phyloP scores from a whole-genome alignment of 352 stramenopile genomes.

The Globisporangium barbulae region DNA sequence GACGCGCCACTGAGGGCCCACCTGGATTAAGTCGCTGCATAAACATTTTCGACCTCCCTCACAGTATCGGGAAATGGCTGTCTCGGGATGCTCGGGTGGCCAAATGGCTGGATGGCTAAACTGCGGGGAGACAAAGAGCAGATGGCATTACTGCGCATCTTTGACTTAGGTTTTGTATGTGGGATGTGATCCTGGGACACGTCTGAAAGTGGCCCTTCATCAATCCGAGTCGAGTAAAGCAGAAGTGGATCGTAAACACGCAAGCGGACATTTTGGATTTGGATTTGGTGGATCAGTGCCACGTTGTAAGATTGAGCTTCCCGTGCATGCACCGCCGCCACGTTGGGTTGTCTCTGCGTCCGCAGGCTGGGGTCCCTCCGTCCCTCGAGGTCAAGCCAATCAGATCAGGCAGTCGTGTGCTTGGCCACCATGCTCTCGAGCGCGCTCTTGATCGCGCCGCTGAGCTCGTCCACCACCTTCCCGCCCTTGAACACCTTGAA shows the following conservation, averaged over 20 bases:
- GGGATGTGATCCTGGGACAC: neutral
- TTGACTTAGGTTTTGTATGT: constrained; percentile 2
- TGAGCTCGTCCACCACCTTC: constrained; percentile 86
- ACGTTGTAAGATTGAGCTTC: neutral
- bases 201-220: constrained; percentile 2
- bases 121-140: constrained; percentile 1
- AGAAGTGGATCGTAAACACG: neutral
- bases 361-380: neutral
- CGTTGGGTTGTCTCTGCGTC: neutral
- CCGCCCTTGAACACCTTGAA: constrained; percentile 93
- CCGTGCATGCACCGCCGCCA: neutral
- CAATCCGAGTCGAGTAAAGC: neutral
- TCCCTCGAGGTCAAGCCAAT: neutral
- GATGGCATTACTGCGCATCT: constrained; percentile 13
- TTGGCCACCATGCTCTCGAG: constrained; percentile 56
- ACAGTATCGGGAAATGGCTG: neutral
- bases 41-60: neutral
- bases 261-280: neutral
- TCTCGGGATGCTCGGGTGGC: neutral
- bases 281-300: too few species aligned
- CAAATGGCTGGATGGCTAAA: constrained; percentile 8
- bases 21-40: constrained; percentile 15
- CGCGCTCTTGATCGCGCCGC: constrained; percentile 63
- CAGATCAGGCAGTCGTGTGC: constrained; percentile 19
- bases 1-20: neutral